phyloP scores from a whole-genome alignment of 2,329 filamentous ascomycete species.

The Stenocarpella maydis region DNA sequence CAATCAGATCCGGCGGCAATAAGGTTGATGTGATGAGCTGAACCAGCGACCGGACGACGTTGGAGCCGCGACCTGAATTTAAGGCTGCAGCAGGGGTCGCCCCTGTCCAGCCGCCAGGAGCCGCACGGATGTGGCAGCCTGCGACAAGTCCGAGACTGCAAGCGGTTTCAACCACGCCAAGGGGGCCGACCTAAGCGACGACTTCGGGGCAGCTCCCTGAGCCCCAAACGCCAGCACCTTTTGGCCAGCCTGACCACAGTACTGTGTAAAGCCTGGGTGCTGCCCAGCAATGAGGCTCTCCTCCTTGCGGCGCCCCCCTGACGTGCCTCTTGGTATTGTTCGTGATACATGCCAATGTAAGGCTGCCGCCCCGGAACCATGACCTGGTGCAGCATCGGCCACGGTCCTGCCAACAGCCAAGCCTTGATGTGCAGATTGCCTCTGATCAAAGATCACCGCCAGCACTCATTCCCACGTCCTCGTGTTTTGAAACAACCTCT shows the following conservation, averaged over 20 bases:
- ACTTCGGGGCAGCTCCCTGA: background rate
- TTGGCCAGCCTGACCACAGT: background rate
- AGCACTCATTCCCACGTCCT: background rate
- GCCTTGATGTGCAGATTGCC: constrained; percentile 24
- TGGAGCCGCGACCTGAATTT: constrained; percentile 43
- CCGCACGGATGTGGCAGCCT: constrained; percentile 33
- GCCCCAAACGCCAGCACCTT: background rate
- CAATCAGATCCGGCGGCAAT: background rate
- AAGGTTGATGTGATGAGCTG: constrained; percentile 27
- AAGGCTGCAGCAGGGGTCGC: constrained; percentile 40
- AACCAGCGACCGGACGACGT: constrained; percentile 39
- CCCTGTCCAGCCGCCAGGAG: constrained; percentile 19
- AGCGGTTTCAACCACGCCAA: constrained; percentile 32
- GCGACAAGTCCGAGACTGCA: constrained; percentile 35
- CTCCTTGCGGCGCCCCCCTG: background rate
- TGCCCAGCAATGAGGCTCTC: constrained; percentile 13
- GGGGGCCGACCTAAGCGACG: constrained; percentile 11
- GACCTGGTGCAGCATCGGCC: constrained; percentile 2
- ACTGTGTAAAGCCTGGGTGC: background rate
- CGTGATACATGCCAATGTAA: constrained; percentile 20
- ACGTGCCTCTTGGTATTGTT: constrained; percentile 12
- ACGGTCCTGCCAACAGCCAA: constrained; percentile 9
- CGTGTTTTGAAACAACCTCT: constrained; percentile 22
- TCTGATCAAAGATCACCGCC: constrained; percentile 19
- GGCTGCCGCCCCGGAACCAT: background rate